phyloP scores from a whole-genome alignment of 306 rosid genomes.

The Cucurbita moschata region DNA sequence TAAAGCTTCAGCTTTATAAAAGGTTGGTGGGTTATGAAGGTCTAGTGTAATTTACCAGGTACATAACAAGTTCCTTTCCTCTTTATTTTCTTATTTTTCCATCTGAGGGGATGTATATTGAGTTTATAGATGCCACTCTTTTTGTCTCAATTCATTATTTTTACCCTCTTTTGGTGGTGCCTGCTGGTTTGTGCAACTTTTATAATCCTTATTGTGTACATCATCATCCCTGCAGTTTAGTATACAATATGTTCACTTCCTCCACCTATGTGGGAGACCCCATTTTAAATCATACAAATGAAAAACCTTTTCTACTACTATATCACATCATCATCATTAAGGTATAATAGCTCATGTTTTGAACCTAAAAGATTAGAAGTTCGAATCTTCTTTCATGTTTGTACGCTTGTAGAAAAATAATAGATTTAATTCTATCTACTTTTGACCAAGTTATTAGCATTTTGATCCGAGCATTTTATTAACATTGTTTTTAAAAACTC shows the following conservation, averaged over 20 bases:
- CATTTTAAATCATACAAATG: not conserved
- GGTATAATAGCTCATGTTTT: no score
- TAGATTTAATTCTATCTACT: no score
- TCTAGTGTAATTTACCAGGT: constrained; percentile 10
- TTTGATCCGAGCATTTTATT: no score
- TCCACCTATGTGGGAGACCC: not conserved
- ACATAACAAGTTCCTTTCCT: constrained; percentile 3
- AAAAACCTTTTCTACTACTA: not conserved
- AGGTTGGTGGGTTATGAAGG: constrained; percentile 9
- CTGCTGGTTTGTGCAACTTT: not conserved
- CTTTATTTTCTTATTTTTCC: not conserved
- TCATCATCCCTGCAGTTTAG: not conserved
- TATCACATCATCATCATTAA: no score
- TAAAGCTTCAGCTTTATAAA: constrained; percentile 6
- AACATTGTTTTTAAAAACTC: no score
- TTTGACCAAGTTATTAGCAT: no score
- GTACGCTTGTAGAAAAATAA: no score
- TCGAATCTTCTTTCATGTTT: no score
- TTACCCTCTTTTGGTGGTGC: not conserved
- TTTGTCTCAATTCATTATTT: constrained; percentile 4
- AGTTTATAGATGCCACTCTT: constrained; percentile 5
- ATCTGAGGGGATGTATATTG: constrained; percentile 9
- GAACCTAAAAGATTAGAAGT: no score
- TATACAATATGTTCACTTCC: not conserved
- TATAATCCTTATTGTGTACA: not conserved